Percentiles rank a stretch among this genome's conserved stretches.
These are phyloP conservation scores for Protostelium mycophagum DNA, from an alignment of 78 protist genomes.

Conservation along the genomic window DNA sequence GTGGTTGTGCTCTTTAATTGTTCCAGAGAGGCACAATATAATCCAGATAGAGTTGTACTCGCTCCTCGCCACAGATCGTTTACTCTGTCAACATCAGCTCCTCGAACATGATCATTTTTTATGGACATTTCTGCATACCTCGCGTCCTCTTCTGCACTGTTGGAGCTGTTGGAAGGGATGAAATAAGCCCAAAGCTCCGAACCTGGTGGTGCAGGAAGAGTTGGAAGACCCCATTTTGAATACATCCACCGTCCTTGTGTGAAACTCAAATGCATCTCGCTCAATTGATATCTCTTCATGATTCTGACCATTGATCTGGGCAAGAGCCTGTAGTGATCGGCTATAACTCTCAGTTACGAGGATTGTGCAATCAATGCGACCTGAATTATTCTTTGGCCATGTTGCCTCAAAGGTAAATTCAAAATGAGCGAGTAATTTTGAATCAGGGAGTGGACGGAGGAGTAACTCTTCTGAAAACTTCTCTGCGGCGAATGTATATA, in stretches of 20 bases:
- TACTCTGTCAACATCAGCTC: constrained; percentile 3
- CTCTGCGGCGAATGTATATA: no score
- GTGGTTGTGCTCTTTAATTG: constrained; percentile 45
- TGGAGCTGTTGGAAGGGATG: not conserved
- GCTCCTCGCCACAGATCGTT: constrained; percentile 59
- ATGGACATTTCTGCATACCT: no score
- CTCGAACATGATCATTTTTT: not conserved
- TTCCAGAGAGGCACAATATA: constrained; percentile 58
- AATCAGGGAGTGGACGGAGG: not conserved
- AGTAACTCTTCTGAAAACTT: not conserved
- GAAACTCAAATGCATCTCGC: not conserved
- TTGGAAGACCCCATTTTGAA: constrained; percentile 62
- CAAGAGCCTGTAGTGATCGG: not conserved
- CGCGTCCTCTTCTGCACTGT: no score
- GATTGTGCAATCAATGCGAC: not conserved
- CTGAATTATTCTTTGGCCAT: not conserved
- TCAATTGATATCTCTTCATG: not conserved
- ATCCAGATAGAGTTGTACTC: constrained; percentile 44
- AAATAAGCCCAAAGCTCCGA: constrained; percentile 23
- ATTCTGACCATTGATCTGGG: not conserved
- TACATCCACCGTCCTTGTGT: constrained; percentile 67
- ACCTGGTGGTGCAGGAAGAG: constrained; percentile 58
- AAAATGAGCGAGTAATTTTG: not conserved
- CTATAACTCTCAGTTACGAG: not conserved
- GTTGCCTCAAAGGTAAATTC: not conserved